phyloP scores from a whole-genome alignment of 2,329 filamentous ascomycete genomes.

The Myriosclerotinia scirpicola region DNA sequence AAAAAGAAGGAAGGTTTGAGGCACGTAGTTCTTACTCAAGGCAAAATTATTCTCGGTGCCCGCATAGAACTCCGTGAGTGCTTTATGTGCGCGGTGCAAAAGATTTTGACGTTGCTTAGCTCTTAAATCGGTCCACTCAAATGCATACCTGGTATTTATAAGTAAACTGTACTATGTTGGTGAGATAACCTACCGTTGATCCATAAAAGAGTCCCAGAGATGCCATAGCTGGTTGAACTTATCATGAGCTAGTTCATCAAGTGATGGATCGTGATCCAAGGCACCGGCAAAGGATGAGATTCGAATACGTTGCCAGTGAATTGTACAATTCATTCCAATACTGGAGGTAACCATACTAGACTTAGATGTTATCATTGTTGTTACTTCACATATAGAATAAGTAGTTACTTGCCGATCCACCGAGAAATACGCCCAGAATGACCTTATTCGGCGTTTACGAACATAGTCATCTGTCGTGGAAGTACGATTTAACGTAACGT shows the following conservation, averaged over 20 bases:
- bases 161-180: background rate
- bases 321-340: constrained; percentile 31
- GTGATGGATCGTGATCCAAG: constrained; percentile 2
- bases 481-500: background rate
- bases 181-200: constrained; percentile 24
- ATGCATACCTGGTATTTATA: background rate
- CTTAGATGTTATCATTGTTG: background rate
- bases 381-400: background rate
- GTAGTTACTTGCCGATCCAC: constrained; percentile 24
- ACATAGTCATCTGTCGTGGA: background rate
- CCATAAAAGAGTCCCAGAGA: constrained; percentile 30
- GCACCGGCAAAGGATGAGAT: constrained; percentile 18
- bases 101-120: constrained; percentile 7
- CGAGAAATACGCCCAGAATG: constrained; percentile 30
- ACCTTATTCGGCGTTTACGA: constrained; percentile 23
- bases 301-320: constrained; percentile 28
- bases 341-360: constrained; percentile 25
- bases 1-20: constrained; percentile 13
- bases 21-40: constrained; percentile 10
- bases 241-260: constrained; percentile 27
- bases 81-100: background rate
- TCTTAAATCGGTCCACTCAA: background rate
- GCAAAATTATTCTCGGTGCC: background rate
- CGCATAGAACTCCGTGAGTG: constrained; percentile 4
- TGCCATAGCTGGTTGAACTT: constrained; percentile 28